phyloP scores from a whole-genome alignment of 2,329 filamentous ascomycete species.

The Xylaria sp. region DNA sequence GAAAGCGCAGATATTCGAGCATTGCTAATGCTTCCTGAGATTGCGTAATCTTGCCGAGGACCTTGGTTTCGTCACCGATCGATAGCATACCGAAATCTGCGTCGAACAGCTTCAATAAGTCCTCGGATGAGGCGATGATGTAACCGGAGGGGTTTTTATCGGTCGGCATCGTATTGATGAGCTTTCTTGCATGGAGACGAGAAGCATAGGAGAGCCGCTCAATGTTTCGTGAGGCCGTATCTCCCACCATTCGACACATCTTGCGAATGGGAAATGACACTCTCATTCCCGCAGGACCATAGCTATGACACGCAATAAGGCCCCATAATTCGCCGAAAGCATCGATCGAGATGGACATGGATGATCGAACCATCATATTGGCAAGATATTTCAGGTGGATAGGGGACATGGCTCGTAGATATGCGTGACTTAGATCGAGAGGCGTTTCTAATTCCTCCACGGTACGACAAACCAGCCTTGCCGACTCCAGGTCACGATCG shows the following conservation, averaged over 20 bases:
- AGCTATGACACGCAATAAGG: constrained; percentile 85
- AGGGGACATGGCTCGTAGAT: constrained; percentile 88
- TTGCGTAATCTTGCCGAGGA: constrained; percentile 77
- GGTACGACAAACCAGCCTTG: constrained; percentile 82
- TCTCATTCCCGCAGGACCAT: constrained; percentile 82
- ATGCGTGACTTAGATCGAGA: constrained; percentile 84
- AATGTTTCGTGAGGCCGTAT: constrained; percentile 87
- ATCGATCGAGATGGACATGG: constrained; percentile 94
- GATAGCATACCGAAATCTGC: constrained; percentile 88
- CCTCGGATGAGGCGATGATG: constrained; percentile 89
- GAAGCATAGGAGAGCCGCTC: constrained; percentile 88
- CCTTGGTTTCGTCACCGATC: constrained; percentile 88
- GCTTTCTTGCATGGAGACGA: constrained; percentile 82
- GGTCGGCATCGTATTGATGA: constrained; percentile 86
- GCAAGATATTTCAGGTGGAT: constrained; percentile 87
- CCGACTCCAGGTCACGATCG: constrained; percentile 81
- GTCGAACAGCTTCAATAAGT: constrained; percentile 83
- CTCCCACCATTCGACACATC: constrained; percentile 88
- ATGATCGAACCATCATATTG: constrained; percentile 92
- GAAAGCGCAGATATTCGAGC: constrained; percentile 84
- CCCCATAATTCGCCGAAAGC: constrained; percentile 89
- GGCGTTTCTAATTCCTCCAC: constrained; percentile 77
- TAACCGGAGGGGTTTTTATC: constrained; percentile 87
- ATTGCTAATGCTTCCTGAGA: constrained; percentile 86
- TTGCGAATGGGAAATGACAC: constrained; percentile 91